Conservation (phyloP, 2,329 filamentous ascomycete genomes). For the Xylaria multiplex region DNA sequence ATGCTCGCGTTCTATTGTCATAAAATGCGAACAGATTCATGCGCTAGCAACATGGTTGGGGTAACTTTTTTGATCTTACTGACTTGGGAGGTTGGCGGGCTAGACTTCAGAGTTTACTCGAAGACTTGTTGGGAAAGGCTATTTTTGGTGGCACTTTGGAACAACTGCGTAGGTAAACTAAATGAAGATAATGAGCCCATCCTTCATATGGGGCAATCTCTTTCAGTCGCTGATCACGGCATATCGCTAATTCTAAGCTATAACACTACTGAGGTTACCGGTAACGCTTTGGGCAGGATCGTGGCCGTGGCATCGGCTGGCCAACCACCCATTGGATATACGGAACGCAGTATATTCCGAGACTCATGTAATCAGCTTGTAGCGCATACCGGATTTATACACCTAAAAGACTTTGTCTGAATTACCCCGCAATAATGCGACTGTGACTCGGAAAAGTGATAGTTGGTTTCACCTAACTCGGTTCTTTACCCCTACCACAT, state of each 20-base stretch:
- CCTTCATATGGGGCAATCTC: too few species aligned
- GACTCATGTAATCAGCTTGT: background rate
- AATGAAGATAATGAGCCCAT: too few species aligned
- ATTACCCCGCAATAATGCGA: background rate
- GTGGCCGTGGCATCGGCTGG: background rate
- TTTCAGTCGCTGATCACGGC: too few species aligned
- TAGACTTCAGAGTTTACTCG: background rate
- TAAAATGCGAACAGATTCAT: background rate
- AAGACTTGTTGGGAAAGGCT: background rate
- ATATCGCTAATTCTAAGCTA: too few species aligned
- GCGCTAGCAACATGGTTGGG: background rate
- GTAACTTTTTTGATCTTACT: background rate
- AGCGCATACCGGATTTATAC: background rate
- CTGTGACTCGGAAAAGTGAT: background rate
- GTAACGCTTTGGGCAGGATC: too few species aligned
- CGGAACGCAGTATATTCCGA: background rate
- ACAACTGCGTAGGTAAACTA: too few species aligned
- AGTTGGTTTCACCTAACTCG: background rate
- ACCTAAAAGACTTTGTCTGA: background rate
- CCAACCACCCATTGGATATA: background rate
- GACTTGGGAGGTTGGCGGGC: background rate
- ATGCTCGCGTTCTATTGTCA: conserved; percentile 12
- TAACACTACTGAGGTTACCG: too few species aligned
- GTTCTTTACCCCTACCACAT: background rate
- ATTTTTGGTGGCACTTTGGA: background rate